Evolutionary conservation across 2,329 filamentous ascomycete species (phyloP), one percentile per base, ranked within the genome.

Genomic region (Colletotrichum tofieldiae): DNA sequence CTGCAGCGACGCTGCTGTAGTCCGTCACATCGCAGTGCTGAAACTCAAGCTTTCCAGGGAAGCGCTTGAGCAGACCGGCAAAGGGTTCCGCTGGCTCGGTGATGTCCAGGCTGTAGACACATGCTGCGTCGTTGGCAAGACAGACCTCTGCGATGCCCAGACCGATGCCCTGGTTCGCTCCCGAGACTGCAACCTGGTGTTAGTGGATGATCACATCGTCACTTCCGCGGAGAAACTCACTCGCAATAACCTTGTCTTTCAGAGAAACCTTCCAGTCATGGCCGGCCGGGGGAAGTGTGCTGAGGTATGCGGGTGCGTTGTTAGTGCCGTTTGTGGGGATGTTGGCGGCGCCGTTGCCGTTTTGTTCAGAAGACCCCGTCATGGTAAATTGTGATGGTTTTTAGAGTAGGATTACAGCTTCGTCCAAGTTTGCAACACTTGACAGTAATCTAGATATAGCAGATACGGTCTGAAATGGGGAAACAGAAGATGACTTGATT

Each of bases 91-190:
- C 74, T 66, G 83, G 78, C 67, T 81, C 60, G 75, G 80, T 78
- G 55, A 84, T 77, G 76, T 85, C 84, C 47, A 85, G 77, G 16
- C 81, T 83, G 78, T 82, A 85, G 56, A 85, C 79, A 43, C 72
- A 75, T 43, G 78, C 79, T 26, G 85, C 85, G 4, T 77, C 77
- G 76, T 86, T 86, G 74, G 81, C 82, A 12, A 87, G 79, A 74
- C 84, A 86, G 56, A 84, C 82, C 74, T 86, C 82, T 29, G 84
- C 84, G 55, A 86, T 82, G 23, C 84, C 84, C 6, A 86, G 80
- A 11, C 84, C 67, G 35, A 70, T 70, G n/a, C 67, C 67, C 61
- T 70, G 67, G 54, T 70, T 84, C 52, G 83, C 83, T 18, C 83
- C 83, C 3, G 83, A 84, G 73, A 84, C 81, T 76, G 72, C 54